Evolutionary conservation across 345 rosid genomes (phyloP), one percentile per base, ranked within the genome.

Genomic region (Bruguiera gymnorhiza): DNA sequence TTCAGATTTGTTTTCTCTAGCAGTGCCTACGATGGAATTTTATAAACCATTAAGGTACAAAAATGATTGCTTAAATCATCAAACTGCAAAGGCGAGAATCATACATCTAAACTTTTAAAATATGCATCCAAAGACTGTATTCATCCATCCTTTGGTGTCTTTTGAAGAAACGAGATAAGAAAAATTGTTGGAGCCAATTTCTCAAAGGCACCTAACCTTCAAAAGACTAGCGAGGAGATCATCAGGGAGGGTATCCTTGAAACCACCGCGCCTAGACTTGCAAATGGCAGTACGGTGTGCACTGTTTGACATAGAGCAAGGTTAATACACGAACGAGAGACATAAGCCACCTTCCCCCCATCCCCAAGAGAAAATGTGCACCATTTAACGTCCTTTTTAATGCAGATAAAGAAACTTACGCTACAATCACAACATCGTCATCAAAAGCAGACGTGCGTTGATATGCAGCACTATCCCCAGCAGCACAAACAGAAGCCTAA

Each of bases 251-350:
- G 99, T 90, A 53, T 95, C 96, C 85, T 95, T 95, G 85, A 91
- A 95, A 67, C 96, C 93, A 63, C 99, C 97, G 6, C 97, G 92
- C 83, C 46, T 95, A 5, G 92, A 76, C 74, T 89, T 95, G 75
- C 99, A 91, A 58, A 95, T 89, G 62, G 97, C 93, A 20, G 97
- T 91, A 53, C 97, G 96, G 34, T 87, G 86, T 0, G 97, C 97
- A 65, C 99, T 95, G 85, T 39, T 72, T 37, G 52, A 65, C 48
- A 68, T 67, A 18, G 15, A 43, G 10, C 66, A 34, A 63, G 53
- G 27, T 39, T 6, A 32, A 46, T 52, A 3, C 1, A 43, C 50
- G 19, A 43, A 43, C 16, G 0, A 43, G 50, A 43, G 50, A 43
- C 50, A 43, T 39, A 39, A 39, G 15, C 46, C 46, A 39, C 5